Percentiles rank a stretch among this genome's conserved stretches.
Evolutionary conservation across 208 protist genomes (phyloP).

Genomic region (Naegleria fowleri): DNA sequence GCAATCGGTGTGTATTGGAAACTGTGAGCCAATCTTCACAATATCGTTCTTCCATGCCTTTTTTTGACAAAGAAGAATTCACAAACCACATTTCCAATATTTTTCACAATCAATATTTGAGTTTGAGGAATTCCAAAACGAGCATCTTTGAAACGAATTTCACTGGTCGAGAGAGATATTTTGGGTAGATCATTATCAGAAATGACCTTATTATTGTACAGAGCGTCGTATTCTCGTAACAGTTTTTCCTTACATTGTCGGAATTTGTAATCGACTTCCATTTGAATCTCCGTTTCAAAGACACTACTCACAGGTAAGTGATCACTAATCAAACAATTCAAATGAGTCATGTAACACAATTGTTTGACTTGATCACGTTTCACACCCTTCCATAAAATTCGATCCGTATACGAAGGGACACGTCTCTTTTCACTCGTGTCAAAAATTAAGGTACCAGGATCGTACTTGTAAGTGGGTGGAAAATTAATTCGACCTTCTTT

Average conservation of each 20-base stretch:
- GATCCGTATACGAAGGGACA: slow-evolving; percentile 28
- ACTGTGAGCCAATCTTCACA: background rate
- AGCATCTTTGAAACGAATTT: slow-evolving; percentile 1
- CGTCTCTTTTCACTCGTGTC: slow-evolving; percentile 29
- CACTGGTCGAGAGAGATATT: background rate
- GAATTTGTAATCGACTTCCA: background rate
- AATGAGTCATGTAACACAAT: background rate
- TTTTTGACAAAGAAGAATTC: slow-evolving; percentile 1
- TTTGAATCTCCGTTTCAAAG: background rate
- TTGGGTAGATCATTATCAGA: background rate
- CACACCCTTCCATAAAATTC: slow-evolving; percentile 27
- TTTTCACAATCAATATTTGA: background rate
- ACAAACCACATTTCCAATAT: background rate
- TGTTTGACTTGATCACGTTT: background rate
- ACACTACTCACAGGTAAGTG: background rate
- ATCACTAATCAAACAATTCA: slow-evolving; percentile 10
- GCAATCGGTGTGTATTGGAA: background rate
- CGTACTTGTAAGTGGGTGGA: slow-evolving; percentile 44
- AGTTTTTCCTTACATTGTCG: background rate
- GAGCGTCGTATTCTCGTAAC: background rate
- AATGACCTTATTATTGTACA: background rate
- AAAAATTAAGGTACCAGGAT: slow-evolving; percentile 21
- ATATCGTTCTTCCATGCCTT: background rate
- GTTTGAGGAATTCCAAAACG: background rate
- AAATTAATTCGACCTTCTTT: slow-evolving; percentile 42